Evolutionary conservation across 192 early-diverging fungal genomes (phyloP).

Genomic region (Obelidium mucronatum): DNA sequence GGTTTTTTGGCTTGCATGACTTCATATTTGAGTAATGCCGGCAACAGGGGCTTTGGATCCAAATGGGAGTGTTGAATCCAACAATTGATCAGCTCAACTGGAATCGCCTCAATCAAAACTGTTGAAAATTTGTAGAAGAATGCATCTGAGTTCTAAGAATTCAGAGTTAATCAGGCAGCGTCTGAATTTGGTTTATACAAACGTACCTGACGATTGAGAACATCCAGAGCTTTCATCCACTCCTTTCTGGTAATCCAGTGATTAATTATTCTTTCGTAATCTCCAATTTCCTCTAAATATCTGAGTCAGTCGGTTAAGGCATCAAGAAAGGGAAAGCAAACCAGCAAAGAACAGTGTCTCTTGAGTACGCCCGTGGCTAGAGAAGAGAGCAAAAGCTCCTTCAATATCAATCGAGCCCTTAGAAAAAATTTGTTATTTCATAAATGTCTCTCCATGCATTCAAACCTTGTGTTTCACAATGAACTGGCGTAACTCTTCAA

Average conservation of each 20-base stretch:
- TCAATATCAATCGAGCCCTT: slow-evolving; percentile 50
- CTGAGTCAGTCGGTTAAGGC: slow-evolving; percentile 33
- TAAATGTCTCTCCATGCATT: not conserved
- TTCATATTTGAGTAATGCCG: slow-evolving; percentile 86
- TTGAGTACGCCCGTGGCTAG: slow-evolving; percentile 83
- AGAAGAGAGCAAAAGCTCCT: slow-evolving; percentile 83
- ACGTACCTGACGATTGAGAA: slow-evolving; percentile 77
- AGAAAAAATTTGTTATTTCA: too few species aligned
- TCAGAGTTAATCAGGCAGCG: not conserved
- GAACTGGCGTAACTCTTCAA: slow-evolving; percentile 77
- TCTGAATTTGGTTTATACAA: too few species aligned
- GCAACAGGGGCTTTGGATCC: slow-evolving; percentile 85
- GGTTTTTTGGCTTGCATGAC: slow-evolving; percentile 32
- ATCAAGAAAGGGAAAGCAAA: not conserved
- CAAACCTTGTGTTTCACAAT: slow-evolving; percentile 72
- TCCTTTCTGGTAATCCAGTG: slow-evolving; percentile 85
- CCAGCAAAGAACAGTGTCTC: slow-evolving; percentile 65
- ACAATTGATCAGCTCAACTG: slow-evolving; percentile 82
- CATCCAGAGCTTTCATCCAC: slow-evolving; percentile 76
- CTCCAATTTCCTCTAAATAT: slow-evolving; percentile 83
- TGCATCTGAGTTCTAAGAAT: slow-evolving; percentile 74
- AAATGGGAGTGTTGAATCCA: slow-evolving; percentile 88
- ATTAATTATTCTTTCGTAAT: slow-evolving; percentile 85
- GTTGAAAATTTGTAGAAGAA: slow-evolving; percentile 91
- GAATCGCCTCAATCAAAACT: slow-evolving; percentile 82